Conservation (phyloP, 345 rosid genomes). For the Cardamine chenopodiifolia region DNA sequence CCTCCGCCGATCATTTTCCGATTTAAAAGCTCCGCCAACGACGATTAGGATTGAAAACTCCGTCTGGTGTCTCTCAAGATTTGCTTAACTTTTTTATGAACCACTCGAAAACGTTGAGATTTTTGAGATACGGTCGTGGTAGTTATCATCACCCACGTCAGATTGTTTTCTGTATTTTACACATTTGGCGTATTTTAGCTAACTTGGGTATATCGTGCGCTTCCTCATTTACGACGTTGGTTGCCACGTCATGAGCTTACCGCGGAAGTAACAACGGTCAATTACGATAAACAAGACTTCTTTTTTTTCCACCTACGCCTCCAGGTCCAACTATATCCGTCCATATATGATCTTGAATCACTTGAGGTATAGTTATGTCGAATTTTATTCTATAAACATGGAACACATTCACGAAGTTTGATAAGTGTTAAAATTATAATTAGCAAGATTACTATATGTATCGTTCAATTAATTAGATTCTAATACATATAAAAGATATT, state of each 20-base stretch:
- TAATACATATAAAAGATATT: too few relatives aligned
- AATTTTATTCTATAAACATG: too few relatives aligned
- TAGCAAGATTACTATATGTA: too few relatives aligned
- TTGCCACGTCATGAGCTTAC: background rate
- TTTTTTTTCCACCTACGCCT: too few relatives aligned
- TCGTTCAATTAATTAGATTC: too few relatives aligned
- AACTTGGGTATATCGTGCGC: background rate
- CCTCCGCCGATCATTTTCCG: conserved; percentile 62
- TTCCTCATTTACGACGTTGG: too few relatives aligned
- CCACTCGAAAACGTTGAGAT: conserved; percentile 39
- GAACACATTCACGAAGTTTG: too few relatives aligned
- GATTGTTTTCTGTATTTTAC: background rate
- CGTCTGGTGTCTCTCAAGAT: background rate
- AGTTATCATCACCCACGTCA: background rate
- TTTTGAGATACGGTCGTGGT: conserved; percentile 5
- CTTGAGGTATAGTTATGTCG: too few relatives aligned
- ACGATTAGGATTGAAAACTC: background rate
- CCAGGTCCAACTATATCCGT: too few relatives aligned
- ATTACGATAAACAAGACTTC: background rate
- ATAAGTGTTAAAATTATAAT: too few relatives aligned
- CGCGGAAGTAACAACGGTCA: background rate
- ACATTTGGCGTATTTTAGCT: background rate
- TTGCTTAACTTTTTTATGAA: background rate
- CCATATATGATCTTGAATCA: too few relatives aligned
- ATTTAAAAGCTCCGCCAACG: conserved; percentile 19